Base-by-base conservation (phyloP, 2,329 filamentous ascomycete species). In the Epichloe coenophiala region DNA sequence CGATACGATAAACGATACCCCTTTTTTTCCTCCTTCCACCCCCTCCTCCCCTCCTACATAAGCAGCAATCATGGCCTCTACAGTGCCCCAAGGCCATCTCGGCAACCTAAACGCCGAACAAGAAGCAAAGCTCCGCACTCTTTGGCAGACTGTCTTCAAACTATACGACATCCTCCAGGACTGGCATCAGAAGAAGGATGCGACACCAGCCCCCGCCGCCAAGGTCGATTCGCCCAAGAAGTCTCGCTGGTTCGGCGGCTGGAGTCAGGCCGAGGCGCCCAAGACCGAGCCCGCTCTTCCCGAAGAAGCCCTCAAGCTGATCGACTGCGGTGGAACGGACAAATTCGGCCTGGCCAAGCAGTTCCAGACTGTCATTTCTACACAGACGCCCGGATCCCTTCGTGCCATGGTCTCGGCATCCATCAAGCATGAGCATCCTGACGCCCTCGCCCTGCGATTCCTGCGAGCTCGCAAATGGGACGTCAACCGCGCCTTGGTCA, bases 381-480 rank as follows among this genome's bases (percentile, higher is more conserved):
- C 48, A 7, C 43, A 53, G 45, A 48, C 38, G 11, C 47, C 43
- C 31, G 42, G 35, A 3, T 51, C 50, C 8, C 41, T 49, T 13
- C 45, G 51, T n/a, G 52, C 50, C 48, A 50, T 60, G 45, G 45
- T 64, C 33, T 52, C 60, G 15, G 31, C 15, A 13, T 38, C 47
- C 6, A 9, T 54, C 36, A 54, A 53, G 46, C 46, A 49, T 12
- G 63, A 71, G 35, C 59, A 71, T 47, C 68, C 69, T 0, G 68
- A 71, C 48, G 62, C 65, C 0, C 52, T 65, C 1, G 56, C 65
- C 0, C 59, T 71, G n/a, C 68, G 69, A 3, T 71, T 70, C 52
- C 62, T 68, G 21, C 60, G 68, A 35, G 66, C 66, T 9, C 64
- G 67, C 47, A 67, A 69, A 54, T 70, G 69, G 62, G 61, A 71